These are phyloP conservation scores for Candolleomyces efflorescens DNA, from an alignment of 768 basidiomycete species.

Conservation along the genomic window DNA sequence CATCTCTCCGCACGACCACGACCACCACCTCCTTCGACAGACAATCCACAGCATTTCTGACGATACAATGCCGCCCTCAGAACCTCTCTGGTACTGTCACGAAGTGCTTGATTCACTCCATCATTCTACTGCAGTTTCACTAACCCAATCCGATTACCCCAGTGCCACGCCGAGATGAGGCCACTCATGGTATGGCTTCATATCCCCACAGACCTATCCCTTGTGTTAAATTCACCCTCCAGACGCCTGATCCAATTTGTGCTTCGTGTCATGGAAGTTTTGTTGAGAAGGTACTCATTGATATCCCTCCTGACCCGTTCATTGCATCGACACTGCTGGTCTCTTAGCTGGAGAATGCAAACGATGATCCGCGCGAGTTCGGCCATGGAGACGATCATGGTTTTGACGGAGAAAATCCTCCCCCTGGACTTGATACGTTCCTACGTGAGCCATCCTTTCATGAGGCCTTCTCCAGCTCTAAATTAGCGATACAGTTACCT, in stretches of 20 bases:
- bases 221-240: slow-evolving; percentile 2
- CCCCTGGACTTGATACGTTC: slow-evolving; percentile 42
- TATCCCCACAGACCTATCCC: neutral
- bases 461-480: neutral
- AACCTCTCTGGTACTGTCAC: slow-evolving; percentile 79
- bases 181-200: slow-evolving; percentile 68
- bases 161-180: slow-evolving; percentile 89
- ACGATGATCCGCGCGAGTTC: slow-evolving; percentile 74
- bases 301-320: slow-evolving; percentile 3
- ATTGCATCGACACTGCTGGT: slow-evolving; percentile 2
- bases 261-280: slow-evolving; percentile 79
- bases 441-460: slow-evolving; percentile 35
- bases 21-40: slow-evolving; percentile 2
- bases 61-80: slow-evolving; percentile 58
- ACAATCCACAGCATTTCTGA: slow-evolving; percentile 9
- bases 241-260: slow-evolving; percentile 69
- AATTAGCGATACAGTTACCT: slow-evolving; percentile 20
- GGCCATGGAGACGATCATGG: slow-evolving; percentile 29
- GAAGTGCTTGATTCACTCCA: slow-evolving; percentile 37
- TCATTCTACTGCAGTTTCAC: neutral
- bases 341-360: slow-evolving; percentile 65
- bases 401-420: slow-evolving; percentile 19
- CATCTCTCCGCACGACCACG: slow-evolving; percentile 2
- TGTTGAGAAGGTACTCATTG: slow-evolving; percentile 63
- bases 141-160: slow-evolving; percentile 10